Evolutionary conservation across 148 eudicot genomes (phyloP).

Genomic region (Camellia granthamiana): DNA sequence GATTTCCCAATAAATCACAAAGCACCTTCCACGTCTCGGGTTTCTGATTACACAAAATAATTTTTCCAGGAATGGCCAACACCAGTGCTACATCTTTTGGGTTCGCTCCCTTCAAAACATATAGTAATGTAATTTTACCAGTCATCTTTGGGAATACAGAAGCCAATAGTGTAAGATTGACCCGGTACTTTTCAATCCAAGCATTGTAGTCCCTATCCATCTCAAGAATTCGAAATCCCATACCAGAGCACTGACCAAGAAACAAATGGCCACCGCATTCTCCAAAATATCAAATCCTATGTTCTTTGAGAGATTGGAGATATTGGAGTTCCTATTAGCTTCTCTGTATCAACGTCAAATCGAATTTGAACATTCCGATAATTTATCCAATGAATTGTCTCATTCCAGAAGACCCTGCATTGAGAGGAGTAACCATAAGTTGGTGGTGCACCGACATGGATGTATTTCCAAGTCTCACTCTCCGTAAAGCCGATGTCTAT

Average conservation of each 20-base stretch:
- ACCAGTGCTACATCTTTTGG: too few relatives aligned
- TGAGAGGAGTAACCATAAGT: too few relatives aligned
- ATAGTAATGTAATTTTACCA: too few relatives aligned
- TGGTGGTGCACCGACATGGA: too few relatives aligned
- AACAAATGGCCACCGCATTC: neutral
- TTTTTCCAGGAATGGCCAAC: too few relatives aligned
- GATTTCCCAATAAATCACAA: too few relatives aligned
- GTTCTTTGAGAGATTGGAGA: neutral
- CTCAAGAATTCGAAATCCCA: neutral
- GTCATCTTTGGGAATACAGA: neutral
- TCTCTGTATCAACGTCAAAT: slow-evolving; percentile 7
- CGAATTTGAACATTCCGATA: neutral
- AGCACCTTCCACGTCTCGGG: too few relatives aligned
- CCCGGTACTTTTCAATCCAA: neutral
- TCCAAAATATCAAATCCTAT: neutral
- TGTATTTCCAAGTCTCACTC: neutral
- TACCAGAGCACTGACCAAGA: neutral
- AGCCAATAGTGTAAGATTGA: neutral
- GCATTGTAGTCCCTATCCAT: neutral
- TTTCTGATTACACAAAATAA: too few relatives aligned
- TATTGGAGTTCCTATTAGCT: neutral
- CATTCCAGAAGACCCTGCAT: neutral
- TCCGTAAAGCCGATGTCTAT: neutral
- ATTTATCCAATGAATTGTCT: neutral
- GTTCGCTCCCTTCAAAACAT: too few relatives aligned